phyloP scores from a whole-genome alignment of 192 early-diverging fungal genomes.

The Radiomyces spectabilis region DNA sequence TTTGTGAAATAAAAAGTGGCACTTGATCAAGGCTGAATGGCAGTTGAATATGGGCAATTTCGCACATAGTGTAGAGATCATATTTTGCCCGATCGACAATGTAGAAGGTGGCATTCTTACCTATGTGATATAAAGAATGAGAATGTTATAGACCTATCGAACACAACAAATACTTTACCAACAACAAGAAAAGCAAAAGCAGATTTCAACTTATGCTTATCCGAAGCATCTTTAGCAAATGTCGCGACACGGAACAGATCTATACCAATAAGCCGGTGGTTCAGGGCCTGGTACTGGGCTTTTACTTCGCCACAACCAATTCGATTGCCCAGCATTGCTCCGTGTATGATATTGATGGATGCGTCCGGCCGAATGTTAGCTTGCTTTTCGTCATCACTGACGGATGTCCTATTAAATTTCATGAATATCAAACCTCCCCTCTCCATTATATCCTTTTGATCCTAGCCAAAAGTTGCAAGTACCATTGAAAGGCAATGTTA shows the following conservation, averaged over 20 bases:
- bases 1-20: neutral
- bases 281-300: no score
- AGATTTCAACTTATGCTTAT: no score
- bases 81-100: neutral
- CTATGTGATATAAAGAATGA: conserved; percentile 5
- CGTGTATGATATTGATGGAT: conserved; percentile 5
- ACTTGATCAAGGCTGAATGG: neutral
- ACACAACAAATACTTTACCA: conserved; percentile 3
- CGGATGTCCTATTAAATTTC: neutral
- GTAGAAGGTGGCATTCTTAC: conserved; percentile 1
- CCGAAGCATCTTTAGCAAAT: no score
- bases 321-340: neutral
- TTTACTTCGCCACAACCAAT: conserved; percentile 9
- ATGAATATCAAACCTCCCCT: neutral
- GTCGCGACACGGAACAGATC: no score
- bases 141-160: conserved; percentile 1
- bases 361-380: neutral
- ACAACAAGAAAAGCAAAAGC: conserved; percentile 3
- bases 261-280: no score
- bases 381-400: neutral
- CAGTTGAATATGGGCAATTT: conserved; percentile 1
- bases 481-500: neutral
- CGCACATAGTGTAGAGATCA: neutral
- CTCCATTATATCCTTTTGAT: neutral
- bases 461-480: no score